Conservation (phyloP, 2,329 filamentous ascomycete genomes). For the Neofusicoccum umdonicola region DNA sequence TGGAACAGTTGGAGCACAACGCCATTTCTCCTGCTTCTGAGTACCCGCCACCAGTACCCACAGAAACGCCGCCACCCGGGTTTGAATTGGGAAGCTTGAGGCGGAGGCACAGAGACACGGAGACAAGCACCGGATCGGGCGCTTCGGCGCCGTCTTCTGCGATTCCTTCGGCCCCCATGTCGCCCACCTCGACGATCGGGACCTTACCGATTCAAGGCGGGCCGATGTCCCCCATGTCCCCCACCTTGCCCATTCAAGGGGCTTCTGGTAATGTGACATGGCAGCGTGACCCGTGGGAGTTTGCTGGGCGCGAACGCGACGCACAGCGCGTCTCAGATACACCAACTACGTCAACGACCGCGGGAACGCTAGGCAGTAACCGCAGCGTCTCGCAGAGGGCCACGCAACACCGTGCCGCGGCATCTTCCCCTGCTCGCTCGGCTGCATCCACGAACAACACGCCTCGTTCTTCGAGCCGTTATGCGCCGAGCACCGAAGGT, state of each 20-base stretch:
- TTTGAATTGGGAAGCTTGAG: conserved; percentile 29
- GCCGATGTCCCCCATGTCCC: conserved; percentile 13
- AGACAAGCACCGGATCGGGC: conserved; percentile 13
- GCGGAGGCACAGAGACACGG: conserved; percentile 16
- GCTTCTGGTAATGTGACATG: conserved; percentile 2
- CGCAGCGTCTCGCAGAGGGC: conserved; percentile 16
- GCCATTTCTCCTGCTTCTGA: conserved; percentile 20
- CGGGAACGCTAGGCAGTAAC: conserved; percentile 14
- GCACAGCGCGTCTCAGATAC: conserved; percentile 13
- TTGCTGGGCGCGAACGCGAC: conserved; percentile 9
- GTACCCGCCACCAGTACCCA: conserved; percentile 22
- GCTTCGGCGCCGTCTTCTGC: conserved; percentile 12
- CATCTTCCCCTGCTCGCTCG: conserved; percentile 16
- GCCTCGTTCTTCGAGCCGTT: conserved; percentile 9
- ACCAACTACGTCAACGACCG: conserved; percentile 13
- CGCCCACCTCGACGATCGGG: conserved; percentile 15
- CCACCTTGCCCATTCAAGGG: conserved; percentile 6
- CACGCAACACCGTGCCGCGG: background rate
- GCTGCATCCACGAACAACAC: conserved; percentile 11
- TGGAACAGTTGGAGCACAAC: conserved; percentile 44
- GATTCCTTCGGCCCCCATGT: conserved; percentile 6
- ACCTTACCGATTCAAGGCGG: conserved; percentile 14
- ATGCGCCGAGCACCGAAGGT: conserved; percentile 5
- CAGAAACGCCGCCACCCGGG: conserved; percentile 22
- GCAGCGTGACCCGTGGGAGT: conserved; percentile 16